Evolutionary conservation across 2,329 filamentous ascomycete species (phyloP).

Genomic region (Cladosporium cucumerinum): DNA sequence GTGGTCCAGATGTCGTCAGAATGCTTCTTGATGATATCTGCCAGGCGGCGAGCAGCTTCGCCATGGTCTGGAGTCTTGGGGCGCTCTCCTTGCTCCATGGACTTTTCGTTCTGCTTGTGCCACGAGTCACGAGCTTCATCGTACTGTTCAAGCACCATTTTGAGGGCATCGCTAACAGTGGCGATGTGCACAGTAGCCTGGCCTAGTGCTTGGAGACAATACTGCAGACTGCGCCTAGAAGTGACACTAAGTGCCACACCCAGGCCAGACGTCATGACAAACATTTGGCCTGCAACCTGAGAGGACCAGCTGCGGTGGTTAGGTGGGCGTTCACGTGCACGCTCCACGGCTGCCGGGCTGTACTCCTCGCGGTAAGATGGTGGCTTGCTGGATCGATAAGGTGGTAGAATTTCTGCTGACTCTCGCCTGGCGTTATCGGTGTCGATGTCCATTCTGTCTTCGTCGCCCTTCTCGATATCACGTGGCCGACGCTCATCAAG

Average conservation of each 20-base stretch:
- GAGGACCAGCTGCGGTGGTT: constrained; percentile 65
- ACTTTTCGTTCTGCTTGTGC: constrained; percentile 47
- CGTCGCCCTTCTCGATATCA: constrained; percentile 46
- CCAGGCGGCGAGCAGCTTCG: constrained; percentile 56
- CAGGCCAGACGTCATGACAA: constrained; percentile 86
- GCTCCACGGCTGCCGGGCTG: constrained; percentile 30
- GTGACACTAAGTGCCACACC: constrained; percentile 89
- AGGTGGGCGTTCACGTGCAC: constrained; percentile 32
- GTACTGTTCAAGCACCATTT: constrained; percentile 74
- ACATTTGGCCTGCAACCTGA: constrained; percentile 54
- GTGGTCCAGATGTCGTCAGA: constrained; percentile 48
- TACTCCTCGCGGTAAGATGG: constrained; percentile 35
- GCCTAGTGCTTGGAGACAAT: constrained; percentile 75
- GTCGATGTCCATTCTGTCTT: constrained; percentile 46
- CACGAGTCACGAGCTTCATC: constrained; percentile 52
- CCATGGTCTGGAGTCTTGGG: constrained; percentile 34
- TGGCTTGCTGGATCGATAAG: constrained; percentile 70
- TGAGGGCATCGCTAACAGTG: constrained; percentile 69
- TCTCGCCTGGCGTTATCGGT: constrained; percentile 45
- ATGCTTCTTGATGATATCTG: constrained; percentile 70
- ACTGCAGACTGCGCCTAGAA: constrained; percentile 77
- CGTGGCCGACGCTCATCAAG: constrained; percentile 56
- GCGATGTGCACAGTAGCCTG: constrained; percentile 80
- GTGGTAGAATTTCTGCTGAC: constrained; percentile 72
- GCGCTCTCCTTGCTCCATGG: constrained; percentile 29